Base-by-base conservation (phyloP, 2,329 filamentous ascomycete species). In the Aspergillus tubingensis region DNA sequence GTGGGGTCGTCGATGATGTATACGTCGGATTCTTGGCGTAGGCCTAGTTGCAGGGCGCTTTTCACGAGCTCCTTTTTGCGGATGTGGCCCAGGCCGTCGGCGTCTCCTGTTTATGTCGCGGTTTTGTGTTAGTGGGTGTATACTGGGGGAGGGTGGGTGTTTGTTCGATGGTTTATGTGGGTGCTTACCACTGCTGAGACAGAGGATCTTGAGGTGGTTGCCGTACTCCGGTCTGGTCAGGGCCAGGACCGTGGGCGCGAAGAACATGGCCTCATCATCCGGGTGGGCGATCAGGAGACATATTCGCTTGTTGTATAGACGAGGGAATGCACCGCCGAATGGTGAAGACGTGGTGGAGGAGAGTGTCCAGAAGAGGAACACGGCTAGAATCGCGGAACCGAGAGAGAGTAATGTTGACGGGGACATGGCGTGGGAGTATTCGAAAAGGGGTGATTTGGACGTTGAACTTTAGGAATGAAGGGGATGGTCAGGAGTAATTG, bases 191-290 rank as follows among this genome's bases (percentile, higher is more conserved):
- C 88, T 94, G 77, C 91, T 96, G 65, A 99, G 80, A 79, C 95
- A 99, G 58, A 98, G 80, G 64, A 99, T 96, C 79, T 96, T 95
- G 72, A 99, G 85, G 73, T 96, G 92, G 78, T 99, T 98, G 3
- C 91, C 90, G 19, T 89, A 83, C 61, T 88, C 86, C 3, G 92
- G 91, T 13, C 85, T 83, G 17, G 92, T 94, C 60, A 99, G 85
- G n/a, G 91, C 88, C 68, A 96, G 83, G 13, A 98, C 83, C 0
- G 92, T 91, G 0, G 95, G 95, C 64, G 92, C 88, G 79, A 99
- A 99, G 83, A 99, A 99, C 95, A 99, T 99, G 76, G 94, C 95
- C 81, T 99, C 95, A 72, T 99, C 95, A 78, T 99, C 95, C 0
- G 95, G 95, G 79, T 99, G 95, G 21, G 95, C 95, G 71, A 99